Evolutionary conservation across 495 filamentous ascomycete genomes (phyloP).

Genomic region (Penicillium ochrochloron): DNA sequence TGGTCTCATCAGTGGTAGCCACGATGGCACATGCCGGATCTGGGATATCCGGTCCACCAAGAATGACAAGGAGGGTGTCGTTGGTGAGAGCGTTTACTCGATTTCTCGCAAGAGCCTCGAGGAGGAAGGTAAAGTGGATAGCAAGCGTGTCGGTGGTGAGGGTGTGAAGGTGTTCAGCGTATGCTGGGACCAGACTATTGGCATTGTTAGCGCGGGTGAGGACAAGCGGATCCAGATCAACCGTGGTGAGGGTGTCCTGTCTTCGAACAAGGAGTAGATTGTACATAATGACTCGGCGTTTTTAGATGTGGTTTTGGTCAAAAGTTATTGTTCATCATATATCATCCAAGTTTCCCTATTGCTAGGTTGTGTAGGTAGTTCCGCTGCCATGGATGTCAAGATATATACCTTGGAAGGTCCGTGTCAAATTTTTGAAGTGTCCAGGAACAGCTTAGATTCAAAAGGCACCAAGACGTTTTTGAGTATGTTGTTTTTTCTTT

Average conservation of each 20-base stretch:
- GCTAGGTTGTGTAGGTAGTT: not conserved
- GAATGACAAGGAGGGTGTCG: slow-evolving; percentile 65
- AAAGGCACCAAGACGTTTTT: not conserved
- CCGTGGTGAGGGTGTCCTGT: slow-evolving; percentile 58
- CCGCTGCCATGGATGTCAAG: not conserved
- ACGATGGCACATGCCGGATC: slow-evolving; percentile 87
- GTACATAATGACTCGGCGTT: slow-evolving; percentile 45
- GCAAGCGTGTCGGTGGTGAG: slow-evolving; percentile 66
- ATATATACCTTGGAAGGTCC: not conserved
- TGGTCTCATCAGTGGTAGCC: slow-evolving; percentile 77
- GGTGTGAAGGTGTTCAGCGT: slow-evolving; percentile 91
- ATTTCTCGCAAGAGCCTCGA: slow-evolving; percentile 73
- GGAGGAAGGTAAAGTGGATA: slow-evolving; percentile 53
- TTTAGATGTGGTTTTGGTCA: slow-evolving; percentile 35
- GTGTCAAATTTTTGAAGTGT: not conserved
- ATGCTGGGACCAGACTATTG: slow-evolving; percentile 79
- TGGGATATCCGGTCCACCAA: slow-evolving; percentile 87
- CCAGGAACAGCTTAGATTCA: not conserved
- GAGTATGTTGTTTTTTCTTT: slow-evolving; percentile 1
- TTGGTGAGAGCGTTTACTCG: slow-evolving; percentile 80
- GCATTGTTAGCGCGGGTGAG: slow-evolving; percentile 90
- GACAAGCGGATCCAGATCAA: slow-evolving; percentile 95
- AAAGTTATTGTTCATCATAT: slow-evolving; percentile 39
- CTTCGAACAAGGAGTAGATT: slow-evolving; percentile 39
- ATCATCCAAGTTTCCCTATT: slow-evolving; percentile 10